Evolutionary conservation across 768 basidiomycete species (phyloP), one percentile per base, ranked within the genome.

Genomic region (Leccinum incarnatum): DNA sequence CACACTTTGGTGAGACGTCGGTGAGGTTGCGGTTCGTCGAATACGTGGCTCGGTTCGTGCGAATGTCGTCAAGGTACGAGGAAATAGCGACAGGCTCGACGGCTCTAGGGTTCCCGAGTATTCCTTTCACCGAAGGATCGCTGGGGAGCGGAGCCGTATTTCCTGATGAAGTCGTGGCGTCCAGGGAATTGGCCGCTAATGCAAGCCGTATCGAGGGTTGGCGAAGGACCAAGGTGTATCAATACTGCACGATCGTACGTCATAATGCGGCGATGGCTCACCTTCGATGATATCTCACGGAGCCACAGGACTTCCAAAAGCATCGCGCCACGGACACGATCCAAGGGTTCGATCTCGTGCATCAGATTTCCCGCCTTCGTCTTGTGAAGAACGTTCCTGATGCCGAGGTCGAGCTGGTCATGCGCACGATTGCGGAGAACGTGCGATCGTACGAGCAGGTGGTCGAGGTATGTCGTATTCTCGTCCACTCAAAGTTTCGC

Each of bases 201-300:
- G 85, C 87, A 1, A 84, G 86, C 65, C 83, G 96, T 36, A 93
- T 98, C 40, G 97, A 98, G 68, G 95, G 89, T 8, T 99, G 96
- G 96, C 78, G 91, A 61, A 82, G 83, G 68, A 96, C 92, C 5
- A 85, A 83, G 62, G 86, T 83, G 55, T 97, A 98, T 72, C 80
- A 83, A 55, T 82, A 90, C 60, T 89, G 78, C 65, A 80, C 85
- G 56, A 74, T 77, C 73, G 95, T 95, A 63, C 61, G 83, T 75
- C 3, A 7, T 30, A 56, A 19, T 69, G 2, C n/a, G 15, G 11
- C 30, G 50, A 17, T 17, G 5, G 21, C 19, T 27, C 53, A 4
- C 53, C 30, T 29, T 23, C n/a, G n/a, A 37, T 51, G 5, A 34
- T 40, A 10, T 56, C 64, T 59, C 9, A 71, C 53, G 57, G 30